Percentiles rank a stretch among this genome's conserved stretches.
These are phyloP conservation scores for Tribonema minus DNA, from an alignment of 108 stramenopile species.

Conservation along the genomic window DNA sequence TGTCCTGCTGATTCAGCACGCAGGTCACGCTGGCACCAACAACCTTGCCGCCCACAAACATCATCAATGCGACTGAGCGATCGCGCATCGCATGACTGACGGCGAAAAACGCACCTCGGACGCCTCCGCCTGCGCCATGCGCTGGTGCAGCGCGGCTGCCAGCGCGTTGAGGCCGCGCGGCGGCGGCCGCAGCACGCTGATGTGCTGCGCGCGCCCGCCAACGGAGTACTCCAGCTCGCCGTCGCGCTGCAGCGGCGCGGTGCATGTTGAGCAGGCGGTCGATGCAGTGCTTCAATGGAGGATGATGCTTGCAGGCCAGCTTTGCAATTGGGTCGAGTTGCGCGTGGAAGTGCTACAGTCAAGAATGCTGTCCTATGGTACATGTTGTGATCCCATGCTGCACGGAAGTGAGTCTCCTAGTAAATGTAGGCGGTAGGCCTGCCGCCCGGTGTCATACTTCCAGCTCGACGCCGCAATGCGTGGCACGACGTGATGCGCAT, in stretches of 20 bases:
- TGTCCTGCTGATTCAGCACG: too few species aligned
- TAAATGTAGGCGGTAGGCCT: neutral
- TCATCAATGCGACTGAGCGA: too few species aligned
- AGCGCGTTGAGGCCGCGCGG: neutral
- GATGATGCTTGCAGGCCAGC: neutral
- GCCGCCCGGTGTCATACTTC: too few species aligned
- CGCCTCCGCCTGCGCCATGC: conserved; percentile 4
- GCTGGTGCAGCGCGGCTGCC: conserved; percentile 3
- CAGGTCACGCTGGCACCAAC: too few species aligned
- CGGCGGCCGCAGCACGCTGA: conserved; percentile 1
- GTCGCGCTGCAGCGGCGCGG: conserved; percentile 2
- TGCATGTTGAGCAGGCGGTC: neutral
- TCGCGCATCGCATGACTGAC: too few species aligned
- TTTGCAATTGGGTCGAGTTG: neutral
- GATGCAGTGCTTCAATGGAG: neutral
- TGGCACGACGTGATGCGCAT: too few species aligned
- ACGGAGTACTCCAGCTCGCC: conserved; percentile 37
- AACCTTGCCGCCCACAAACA: too few species aligned
- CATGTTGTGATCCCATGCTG: neutral
- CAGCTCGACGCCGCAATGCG: too few species aligned
- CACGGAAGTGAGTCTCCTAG: neutral
- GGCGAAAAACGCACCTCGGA: too few species aligned
- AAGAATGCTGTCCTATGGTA: neutral
- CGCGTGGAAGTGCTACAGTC: neutral
- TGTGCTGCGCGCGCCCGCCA: conserved; percentile 4